Evolutionary conservation across 352 stramenopile species (phyloP).

Genomic region (Globisporangium iwayamae): DNA sequence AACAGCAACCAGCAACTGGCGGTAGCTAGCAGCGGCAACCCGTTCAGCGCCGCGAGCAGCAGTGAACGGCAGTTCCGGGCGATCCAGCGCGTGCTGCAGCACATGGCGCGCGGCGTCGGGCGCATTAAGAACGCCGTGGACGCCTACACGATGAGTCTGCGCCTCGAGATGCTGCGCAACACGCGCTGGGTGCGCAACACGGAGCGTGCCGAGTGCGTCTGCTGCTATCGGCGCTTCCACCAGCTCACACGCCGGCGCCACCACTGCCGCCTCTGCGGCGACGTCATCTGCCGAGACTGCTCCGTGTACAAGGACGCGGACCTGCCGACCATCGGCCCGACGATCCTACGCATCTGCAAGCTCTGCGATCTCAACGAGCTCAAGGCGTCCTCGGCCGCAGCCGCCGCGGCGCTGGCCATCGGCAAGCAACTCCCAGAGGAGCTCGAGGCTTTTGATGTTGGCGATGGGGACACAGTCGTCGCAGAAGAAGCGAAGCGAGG

Average conservation of each 20-base stretch:
- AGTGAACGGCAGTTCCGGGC: slow-evolving; percentile 63
- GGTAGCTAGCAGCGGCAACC: slow-evolving; percentile 17
- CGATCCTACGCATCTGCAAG: slow-evolving; percentile 62
- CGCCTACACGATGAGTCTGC: slow-evolving; percentile 54
- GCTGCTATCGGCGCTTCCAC: slow-evolving; percentile 69
- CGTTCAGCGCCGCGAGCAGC: slow-evolving; percentile 19
- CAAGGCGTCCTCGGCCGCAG: slow-evolving; percentile 15
- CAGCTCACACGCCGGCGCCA: slow-evolving; percentile 61
- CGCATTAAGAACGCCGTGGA: slow-evolving; percentile 56
- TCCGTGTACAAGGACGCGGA: slow-evolving; percentile 70
- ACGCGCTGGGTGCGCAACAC: slow-evolving; percentile 60
- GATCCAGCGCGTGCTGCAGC: slow-evolving; percentile 47
- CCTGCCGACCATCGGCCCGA: slow-evolving; percentile 59
- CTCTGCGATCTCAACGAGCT: slow-evolving; percentile 39
- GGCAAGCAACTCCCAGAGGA: neutral
- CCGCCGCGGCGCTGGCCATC: slow-evolving; percentile 7
- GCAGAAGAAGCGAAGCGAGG: neutral
- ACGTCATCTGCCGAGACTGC: slow-evolving; percentile 75
- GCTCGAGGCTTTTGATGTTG: neutral
- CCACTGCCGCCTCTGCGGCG: slow-evolving; percentile 72
- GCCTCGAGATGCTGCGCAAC: slow-evolving; percentile 47
- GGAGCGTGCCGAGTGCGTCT: slow-evolving; percentile 44
- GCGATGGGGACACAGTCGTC: neutral
- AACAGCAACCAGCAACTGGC: slow-evolving; percentile 12
- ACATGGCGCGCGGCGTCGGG: slow-evolving; percentile 53